phyloP scores from a whole-genome alignment of 208 protist genomes.

The Trichomonas vaginalis region DNA sequence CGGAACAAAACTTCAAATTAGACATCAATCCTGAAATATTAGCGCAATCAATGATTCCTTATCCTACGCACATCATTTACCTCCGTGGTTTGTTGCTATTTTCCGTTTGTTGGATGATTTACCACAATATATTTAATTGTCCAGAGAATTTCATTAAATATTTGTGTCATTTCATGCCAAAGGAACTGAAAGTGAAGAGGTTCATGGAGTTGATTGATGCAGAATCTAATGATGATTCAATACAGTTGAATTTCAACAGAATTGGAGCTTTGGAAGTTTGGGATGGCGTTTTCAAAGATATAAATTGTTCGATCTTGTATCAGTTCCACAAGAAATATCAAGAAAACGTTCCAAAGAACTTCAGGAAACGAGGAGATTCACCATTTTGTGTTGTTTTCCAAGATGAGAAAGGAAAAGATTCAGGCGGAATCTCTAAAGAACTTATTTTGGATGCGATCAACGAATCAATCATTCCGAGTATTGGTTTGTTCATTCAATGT shows the following conservation, averaged over 20 bases:
- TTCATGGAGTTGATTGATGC: not conserved
- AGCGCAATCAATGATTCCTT: not conserved
- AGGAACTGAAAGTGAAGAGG: not conserved
- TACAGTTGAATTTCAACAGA: not conserved
- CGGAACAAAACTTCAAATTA: not conserved
- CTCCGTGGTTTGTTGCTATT: not conserved
- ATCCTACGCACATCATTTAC: not conserved
- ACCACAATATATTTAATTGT: not conserved
- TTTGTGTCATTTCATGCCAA: not conserved
- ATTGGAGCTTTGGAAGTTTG: not conserved
- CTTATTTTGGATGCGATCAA: not conserved
- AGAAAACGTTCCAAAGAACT: not conserved
- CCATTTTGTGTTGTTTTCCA: not conserved
- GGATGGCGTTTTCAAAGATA: not conserved
- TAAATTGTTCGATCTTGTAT: not conserved
- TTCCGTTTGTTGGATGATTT: not conserved
- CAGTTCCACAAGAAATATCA: not conserved
- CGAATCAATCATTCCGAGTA: not conserved
- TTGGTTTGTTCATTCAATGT: not conserved
- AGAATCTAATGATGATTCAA: not conserved
- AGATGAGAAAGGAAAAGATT: not conserved
- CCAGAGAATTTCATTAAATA: not conserved
- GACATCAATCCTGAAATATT: not conserved
- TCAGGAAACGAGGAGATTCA: not conserved
- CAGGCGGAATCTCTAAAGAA: not conserved